Conservation (phyloP, 2,329 filamentous ascomycete species). For the Fusarium nodosum region DNA sequence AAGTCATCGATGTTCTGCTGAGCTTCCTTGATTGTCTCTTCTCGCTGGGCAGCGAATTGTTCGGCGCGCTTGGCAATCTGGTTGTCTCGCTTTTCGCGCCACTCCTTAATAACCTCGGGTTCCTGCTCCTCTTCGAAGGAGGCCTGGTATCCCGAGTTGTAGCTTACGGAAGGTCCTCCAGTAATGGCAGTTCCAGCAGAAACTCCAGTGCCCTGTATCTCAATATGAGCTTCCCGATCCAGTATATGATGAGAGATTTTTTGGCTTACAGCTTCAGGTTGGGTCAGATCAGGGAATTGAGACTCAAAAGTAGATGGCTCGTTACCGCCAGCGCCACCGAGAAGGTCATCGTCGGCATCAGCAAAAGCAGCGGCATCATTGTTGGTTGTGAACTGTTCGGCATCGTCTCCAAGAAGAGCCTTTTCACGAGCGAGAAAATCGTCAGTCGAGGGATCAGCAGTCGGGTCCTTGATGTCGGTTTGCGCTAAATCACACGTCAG, state of each 20-base stretch:
- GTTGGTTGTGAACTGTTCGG: conserved; percentile 85
- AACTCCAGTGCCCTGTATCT: conserved; percentile 50
- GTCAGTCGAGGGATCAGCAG: conserved; percentile 72
- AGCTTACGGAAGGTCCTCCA: conserved; percentile 75
- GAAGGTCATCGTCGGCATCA: conserved; percentile 76
- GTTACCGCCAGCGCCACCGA: conserved; percentile 76
- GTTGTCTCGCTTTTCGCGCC: conserved; percentile 90
- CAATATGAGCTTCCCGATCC: conserved; percentile 23
- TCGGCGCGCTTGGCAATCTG: conserved; percentile 87
- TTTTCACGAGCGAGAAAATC: conserved; percentile 95
- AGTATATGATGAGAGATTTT: not conserved
- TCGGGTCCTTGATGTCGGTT: conserved; percentile 72
- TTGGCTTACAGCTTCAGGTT: conserved; percentile 53
- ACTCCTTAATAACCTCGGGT: conserved; percentile 88
- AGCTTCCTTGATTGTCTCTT: conserved; percentile 87
- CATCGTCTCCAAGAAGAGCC: conserved; percentile 91
- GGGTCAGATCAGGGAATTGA: conserved; percentile 85
- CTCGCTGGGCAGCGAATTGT: conserved; percentile 84
- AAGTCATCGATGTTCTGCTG: conserved; percentile 98
- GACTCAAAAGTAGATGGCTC: conserved; percentile 77
- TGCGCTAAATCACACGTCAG: conserved; percentile 67
- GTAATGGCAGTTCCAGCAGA: conserved; percentile 70
- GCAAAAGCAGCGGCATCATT: conserved; percentile 76
- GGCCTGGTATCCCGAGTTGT: conserved; percentile 72
- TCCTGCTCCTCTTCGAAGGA: conserved; percentile 80